Conservation (phyloP, 768 basidiomycete species). For the Boletus edulis region DNA sequence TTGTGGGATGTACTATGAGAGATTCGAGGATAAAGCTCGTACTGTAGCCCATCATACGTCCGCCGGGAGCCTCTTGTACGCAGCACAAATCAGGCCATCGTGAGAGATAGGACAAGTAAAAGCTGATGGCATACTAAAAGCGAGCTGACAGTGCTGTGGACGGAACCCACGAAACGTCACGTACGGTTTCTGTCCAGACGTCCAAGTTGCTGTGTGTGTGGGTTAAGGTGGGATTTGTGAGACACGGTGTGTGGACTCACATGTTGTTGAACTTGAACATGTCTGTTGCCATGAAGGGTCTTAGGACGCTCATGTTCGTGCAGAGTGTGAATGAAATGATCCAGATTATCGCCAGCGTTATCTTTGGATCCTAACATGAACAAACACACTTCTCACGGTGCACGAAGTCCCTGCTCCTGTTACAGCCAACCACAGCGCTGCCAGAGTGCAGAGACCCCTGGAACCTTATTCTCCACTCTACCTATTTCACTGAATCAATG, state of each 20-base stretch:
- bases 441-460: conserved; percentile 25
- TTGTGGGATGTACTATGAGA: conserved; percentile 6
- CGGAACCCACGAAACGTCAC: conserved; percentile 21
- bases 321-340: neutral
- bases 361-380: conserved; percentile 30
- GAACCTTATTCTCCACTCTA: conserved; percentile 21
- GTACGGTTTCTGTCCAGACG: conserved; percentile 95
- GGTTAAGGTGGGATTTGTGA: conserved; percentile 2
- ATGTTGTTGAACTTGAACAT: conserved; percentile 93
- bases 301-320: conserved; percentile 57
- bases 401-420: conserved; percentile 21
- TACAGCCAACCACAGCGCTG: conserved; percentile 1
- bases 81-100: conserved; percentile 92
- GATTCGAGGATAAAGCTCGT: conserved; percentile 26
- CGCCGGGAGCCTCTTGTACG: conserved; percentile 76
- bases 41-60: conserved; percentile 94
- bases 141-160: conserved; percentile 1
- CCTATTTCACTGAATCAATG: conserved; percentile 29
- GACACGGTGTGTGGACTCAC: conserved; percentile 39
- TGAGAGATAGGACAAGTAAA: conserved; percentile 86
- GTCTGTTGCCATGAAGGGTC: conserved; percentile 86
- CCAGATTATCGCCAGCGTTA: neutral
- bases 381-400: conserved; percentile 28
- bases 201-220: conserved; percentile 73
- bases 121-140: conserved; percentile 76